Conservation (phyloP, 257 asterid species). For the Jacaranda copaia region DNA sequence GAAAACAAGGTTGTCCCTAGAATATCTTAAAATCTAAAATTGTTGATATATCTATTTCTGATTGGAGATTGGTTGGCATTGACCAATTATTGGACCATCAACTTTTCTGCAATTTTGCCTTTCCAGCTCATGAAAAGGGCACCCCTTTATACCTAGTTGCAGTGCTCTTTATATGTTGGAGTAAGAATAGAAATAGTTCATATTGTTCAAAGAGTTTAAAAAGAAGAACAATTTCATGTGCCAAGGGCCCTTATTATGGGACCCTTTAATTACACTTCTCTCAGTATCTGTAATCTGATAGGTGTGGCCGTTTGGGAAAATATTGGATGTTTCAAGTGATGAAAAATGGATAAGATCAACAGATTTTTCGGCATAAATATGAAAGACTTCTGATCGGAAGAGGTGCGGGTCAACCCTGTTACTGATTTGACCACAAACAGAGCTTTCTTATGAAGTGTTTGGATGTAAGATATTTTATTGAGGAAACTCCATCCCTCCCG, state of each 20-base stretch:
- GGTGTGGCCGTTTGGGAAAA: not conserved
- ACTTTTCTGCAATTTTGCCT: not conserved
- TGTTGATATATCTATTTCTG: not conserved
- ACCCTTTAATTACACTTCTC: not conserved
- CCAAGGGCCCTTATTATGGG: slow-evolving; percentile 21
- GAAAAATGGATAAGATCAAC: not conserved
- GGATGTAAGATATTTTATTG: too few relatives aligned
- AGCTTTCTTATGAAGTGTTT: not conserved
- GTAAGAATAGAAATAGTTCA: too few relatives aligned
- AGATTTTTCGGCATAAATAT: too few relatives aligned
- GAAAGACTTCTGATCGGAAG: too few relatives aligned
- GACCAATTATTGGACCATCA: slow-evolving; percentile 13
- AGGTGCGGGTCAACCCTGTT: not conserved
- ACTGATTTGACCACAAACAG: too few relatives aligned
- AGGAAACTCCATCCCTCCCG: too few relatives aligned
- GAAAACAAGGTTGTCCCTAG: slow-evolving; percentile 20
- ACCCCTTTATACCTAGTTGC: not conserved
- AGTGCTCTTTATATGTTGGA: not conserved
- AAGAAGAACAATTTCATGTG: slow-evolving; percentile 25
- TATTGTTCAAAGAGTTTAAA: not conserved
- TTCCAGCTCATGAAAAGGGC: slow-evolving; percentile 33
- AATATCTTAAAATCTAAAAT: not conserved
- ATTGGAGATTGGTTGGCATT: slow-evolving; percentile 2
- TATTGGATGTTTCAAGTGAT: not conserved
- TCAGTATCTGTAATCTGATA: slow-evolving; percentile 8